Evolutionary conservation across 202 grass and related monocot genomes (phyloP).

Genomic region (Cymbopogon flexuosus): DNA sequence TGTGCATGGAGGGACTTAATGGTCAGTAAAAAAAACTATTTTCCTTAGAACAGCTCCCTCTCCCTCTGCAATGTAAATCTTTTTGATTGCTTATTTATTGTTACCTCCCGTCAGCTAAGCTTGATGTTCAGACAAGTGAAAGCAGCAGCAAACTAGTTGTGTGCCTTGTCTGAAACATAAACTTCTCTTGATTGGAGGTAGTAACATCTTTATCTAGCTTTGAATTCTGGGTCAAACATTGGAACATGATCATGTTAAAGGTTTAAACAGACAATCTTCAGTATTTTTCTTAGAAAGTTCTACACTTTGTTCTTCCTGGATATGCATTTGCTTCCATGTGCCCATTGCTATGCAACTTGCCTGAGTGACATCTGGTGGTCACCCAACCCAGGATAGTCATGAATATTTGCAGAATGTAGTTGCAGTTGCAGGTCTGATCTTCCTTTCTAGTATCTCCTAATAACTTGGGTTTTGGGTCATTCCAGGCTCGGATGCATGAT

Average conservation of each 20-base stretch:
- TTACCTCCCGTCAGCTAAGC: neutral
- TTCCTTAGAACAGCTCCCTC: neutral
- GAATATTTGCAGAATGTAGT: neutral
- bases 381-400: neutral
- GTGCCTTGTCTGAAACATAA: neutral
- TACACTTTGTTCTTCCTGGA: too few species aligned
- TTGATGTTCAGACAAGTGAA: neutral
- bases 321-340: too few species aligned
- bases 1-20: conserved; percentile 98
- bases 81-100: neutral
- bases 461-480: conserved; percentile 21
- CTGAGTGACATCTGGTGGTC: too few species aligned
- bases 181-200: neutral
- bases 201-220: neutral
- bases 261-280: neutral
- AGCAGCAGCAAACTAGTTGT: neutral
- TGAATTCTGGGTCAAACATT: neutral
- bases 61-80: neutral
- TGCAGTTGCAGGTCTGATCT: neutral
- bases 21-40: conserved; percentile 51
- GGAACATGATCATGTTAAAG: too few species aligned
- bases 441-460: conserved; percentile 3
- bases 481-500: conserved; percentile 91
- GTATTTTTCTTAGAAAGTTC: too few species aligned
- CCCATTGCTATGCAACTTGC: too few species aligned